Evolutionary conservation across 768 basidiomycete genomes (phyloP), one percentile per base, ranked within the genome.

Genomic region (Sistotremastrum niveocremeum): DNA sequence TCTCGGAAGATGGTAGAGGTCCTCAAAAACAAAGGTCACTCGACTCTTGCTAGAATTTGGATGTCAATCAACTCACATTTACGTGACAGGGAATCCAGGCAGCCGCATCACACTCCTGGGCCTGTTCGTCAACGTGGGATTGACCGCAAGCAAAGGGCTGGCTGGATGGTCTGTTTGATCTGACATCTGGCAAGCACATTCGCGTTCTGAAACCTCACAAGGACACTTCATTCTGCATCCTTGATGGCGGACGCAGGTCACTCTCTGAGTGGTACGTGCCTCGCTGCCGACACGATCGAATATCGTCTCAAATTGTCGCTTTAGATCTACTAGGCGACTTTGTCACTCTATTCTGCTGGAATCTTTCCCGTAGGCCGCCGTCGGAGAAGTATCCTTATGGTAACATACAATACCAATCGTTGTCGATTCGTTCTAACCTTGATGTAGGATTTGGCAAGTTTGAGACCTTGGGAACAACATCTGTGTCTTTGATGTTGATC

Each of bases 161-260:
- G 93, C 94, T 36, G 95, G 91, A 20, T 84, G 83, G 76, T 80
- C 75, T 57, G 74, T 86, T n/a, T 32, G 47, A 40, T 43, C 37
- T 9, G 35, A 46, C 10, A 43, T 34, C 20, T 40, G 41, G n/a
- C 37, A 41, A 7, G 35, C 46, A 11, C 44, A 43, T 47, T 46
- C 44, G 7, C 20, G 7, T 11, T n/a, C 39, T 37, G 36, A 11
- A 7, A 11, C 7, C 20, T 44, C 20, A 28, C 6, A 20, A 61
- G 59, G 59, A 58, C 50, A 33, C 63, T 71, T 73, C 90, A 97
- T 55, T 90, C 86, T 5, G 89, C 90, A 6, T 79, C 88, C 0
- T 66, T 98, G 38, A 70, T 98, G 10, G 94, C 94, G 3, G 94
- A 97, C 54, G 91, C 93, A 0, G 93, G 86, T 28, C 94, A 99